Conservation (phyloP, 495 filamentous ascomycete species). For the Talaromyces ruber region DNA sequence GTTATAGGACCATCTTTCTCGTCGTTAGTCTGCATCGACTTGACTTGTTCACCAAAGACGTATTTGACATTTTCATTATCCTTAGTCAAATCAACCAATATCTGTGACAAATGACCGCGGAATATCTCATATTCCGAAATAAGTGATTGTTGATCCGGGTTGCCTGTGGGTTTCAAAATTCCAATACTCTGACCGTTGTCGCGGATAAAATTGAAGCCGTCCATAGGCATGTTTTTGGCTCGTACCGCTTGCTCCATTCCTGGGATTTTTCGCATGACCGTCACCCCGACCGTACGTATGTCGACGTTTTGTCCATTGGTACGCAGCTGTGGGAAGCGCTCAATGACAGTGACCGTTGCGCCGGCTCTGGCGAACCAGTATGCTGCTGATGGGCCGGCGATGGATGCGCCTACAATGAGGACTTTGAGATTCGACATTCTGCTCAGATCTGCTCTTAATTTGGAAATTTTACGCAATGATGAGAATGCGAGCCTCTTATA, state of each 20-base stretch:
- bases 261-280: conserved; percentile 39
- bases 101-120: conserved; percentile 38
- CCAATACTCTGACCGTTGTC: conserved; percentile 23
- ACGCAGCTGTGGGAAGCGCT: conserved; percentile 36
- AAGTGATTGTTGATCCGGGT: conserved; percentile 31
- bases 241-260: conserved; percentile 39
- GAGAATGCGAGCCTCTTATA: background rate
- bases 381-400: conserved; percentile 38
- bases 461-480: background rate
- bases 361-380: conserved; percentile 43
- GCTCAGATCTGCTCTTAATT: background rate
- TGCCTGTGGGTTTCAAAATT: conserved; percentile 31
- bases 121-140: conserved; percentile 51
- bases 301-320: conserved; percentile 45
- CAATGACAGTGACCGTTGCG: conserved; percentile 42
- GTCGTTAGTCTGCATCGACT: conserved; percentile 16
- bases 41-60: conserved; percentile 33
- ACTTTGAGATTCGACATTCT: conserved; percentile 22
- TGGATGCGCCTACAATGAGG: conserved; percentile 32
- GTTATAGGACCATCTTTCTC: conserved; percentile 19
- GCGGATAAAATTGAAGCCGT: conserved; percentile 37
- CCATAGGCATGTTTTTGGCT: conserved; percentile 23
- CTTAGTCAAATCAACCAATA: conserved; percentile 38
- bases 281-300: conserved; percentile 37
- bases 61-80: conserved; percentile 29